phyloP scores from a whole-genome alignment of 106 monocot genomes.

The Vanilla planifolia region DNA sequence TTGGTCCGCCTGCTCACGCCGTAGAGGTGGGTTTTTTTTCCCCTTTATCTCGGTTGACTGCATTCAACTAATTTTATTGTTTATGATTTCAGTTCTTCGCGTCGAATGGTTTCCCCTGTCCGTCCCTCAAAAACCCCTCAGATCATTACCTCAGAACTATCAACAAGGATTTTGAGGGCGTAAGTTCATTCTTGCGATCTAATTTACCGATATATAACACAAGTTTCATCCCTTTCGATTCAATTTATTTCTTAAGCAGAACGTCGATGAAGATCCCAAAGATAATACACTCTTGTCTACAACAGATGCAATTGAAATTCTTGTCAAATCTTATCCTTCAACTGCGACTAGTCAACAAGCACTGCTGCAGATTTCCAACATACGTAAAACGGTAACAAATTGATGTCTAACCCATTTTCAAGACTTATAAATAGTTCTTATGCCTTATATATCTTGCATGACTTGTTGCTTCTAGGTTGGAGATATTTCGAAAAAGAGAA shows the following conservation, averaged over 20 bases:
- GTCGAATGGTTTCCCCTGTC: slow-evolving; percentile 79
- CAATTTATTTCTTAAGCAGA: background rate
- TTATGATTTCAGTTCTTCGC: slow-evolving; percentile 92
- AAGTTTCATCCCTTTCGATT: background rate
- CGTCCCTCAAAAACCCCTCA: slow-evolving; percentile 68
- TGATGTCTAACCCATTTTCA: no score
- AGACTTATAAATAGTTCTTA: no score
- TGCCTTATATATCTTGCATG: no score
- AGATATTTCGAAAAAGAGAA: no score
- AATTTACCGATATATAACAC: background rate
- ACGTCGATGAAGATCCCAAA: background rate
- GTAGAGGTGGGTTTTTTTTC: slow-evolving; percentile 30
- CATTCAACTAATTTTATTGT: no score
- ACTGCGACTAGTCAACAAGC: no score
- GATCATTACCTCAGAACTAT: slow-evolving; percentile 68
- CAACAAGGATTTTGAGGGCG: slow-evolving; percentile 69
- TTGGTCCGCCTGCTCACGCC: slow-evolving; percentile 47
- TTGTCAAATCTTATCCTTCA: background rate
- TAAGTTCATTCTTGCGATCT: slow-evolving; percentile 2
- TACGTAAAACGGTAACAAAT: no score
- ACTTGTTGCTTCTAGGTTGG: no score
- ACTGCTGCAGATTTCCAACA: no score
- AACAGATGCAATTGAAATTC: background rate
- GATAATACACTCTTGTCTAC: background rate
- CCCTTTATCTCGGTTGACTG: no score